Percentiles rank a stretch among this genome's conserved stretches.
Evolutionary conservation across 2,329 filamentous ascomycete genomes (phyloP).

Genomic region (Arthrobotrys sphaeroides): DNA sequence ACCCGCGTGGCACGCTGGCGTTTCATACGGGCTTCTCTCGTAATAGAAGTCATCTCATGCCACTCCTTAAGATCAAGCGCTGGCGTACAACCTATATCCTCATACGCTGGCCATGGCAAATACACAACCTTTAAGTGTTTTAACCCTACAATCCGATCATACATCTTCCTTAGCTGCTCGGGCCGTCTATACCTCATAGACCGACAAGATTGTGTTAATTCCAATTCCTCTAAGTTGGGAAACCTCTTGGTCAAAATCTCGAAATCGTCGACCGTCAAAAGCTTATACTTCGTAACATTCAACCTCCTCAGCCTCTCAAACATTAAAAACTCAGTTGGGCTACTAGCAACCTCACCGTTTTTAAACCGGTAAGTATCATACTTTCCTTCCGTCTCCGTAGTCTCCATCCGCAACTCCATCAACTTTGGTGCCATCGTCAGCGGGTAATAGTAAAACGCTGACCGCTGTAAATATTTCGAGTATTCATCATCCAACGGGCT

Average conservation of each 20-base stretch:
- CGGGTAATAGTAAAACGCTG: background rate
- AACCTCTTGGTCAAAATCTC: background rate
- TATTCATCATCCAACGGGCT: background rate
- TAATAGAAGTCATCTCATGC: too few species aligned
- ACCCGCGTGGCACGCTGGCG: too few species aligned
- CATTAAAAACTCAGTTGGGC: background rate
- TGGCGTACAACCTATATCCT: too few species aligned
- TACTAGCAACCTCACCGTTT: too few species aligned
- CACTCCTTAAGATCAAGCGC: too few species aligned
- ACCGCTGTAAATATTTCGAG: background rate
- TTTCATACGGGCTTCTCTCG: too few species aligned
- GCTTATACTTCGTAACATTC: background rate
- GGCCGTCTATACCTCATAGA: background rate
- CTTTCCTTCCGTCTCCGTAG: too few species aligned
- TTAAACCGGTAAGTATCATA: too few species aligned
- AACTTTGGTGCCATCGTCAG: background rate
- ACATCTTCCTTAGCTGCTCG: too few species aligned
- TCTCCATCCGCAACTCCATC: background rate
- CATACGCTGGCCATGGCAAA: too few species aligned
- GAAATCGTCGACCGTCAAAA: background rate
- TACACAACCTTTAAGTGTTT: too few species aligned
- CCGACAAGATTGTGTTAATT: background rate
- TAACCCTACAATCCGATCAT: too few species aligned
- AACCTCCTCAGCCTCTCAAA: background rate
- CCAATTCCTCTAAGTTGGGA: background rate